Evolutionary conservation across 805 yeast genomes (phyloP).

Genomic region (Candida boidinii): DNA sequence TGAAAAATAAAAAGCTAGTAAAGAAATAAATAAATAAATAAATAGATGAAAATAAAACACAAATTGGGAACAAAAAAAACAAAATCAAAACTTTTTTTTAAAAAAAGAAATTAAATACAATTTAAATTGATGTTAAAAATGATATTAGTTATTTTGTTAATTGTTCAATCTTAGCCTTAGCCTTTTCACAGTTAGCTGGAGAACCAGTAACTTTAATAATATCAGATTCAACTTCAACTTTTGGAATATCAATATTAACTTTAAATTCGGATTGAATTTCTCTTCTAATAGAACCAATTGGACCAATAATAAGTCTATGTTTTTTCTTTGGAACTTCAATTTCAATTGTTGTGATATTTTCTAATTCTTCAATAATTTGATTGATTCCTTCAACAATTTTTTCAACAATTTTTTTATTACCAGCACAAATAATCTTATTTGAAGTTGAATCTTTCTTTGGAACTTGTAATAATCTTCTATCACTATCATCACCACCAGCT

Average conservation of each 20-base stretch:
- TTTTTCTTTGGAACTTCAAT: constrained; percentile 60
- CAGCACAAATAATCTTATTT: constrained; percentile 53
- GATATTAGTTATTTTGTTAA: constrained; percentile 41
- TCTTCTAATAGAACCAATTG: constrained; percentile 69
- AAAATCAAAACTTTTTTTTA: no score
- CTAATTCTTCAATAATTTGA: constrained; percentile 53
- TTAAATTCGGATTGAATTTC: constrained; percentile 60
- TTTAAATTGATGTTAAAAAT: not conserved
- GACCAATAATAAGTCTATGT: constrained; percentile 73
- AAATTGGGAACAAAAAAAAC: no score
- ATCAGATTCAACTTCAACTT: constrained; percentile 40
- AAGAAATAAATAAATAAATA: no score
- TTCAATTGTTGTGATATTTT: constrained; percentile 45
- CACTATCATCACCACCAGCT: constrained; percentile 66
- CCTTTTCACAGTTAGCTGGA: constrained; percentile 56
- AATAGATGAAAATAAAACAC: no score
- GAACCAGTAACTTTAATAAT: constrained; percentile 52
- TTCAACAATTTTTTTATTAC: constrained; percentile 67
- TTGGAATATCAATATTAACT: constrained; percentile 62
- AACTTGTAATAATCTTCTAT: constrained; percentile 49
- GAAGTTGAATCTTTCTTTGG: constrained; percentile 63
- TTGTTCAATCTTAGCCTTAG: constrained; percentile 51
- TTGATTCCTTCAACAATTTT: constrained; percentile 56
- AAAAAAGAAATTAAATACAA: no score
- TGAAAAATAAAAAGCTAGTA: no score